Base-by-base conservation (phyloP, 805 yeast genomes). In the Saccharomycopsis fibuligera region DNA sequence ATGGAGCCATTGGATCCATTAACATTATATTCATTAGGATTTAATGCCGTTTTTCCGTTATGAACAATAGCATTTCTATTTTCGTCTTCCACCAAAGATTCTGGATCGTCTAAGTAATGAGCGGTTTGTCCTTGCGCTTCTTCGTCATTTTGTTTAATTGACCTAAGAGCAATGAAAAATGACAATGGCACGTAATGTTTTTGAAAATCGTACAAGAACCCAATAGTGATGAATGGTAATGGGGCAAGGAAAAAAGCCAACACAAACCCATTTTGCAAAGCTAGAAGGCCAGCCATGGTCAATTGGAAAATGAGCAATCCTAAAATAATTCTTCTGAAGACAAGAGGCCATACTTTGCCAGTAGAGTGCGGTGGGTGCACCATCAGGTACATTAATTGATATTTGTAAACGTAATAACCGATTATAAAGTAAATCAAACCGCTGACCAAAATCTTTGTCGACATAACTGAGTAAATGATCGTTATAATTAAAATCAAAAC, bases 291-390 rank as follows among this genome's bases (percentile, higher is more conserved):
- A 0, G 91, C 88, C 86, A 90, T 89, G 10, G 96, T 88, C 51
- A 91, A 66, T 61, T 93, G 99, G 63, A 91, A 89, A 14, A 91
- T 70, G 30, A 86, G 65, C 23, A 91, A 66, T 0, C 98, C 98
- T 50, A 88, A 61, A 48, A 86, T 78, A 1, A 90, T 79, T 56
- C 99, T 73, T 57, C 96, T 73, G 60, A 86, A 84, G 2, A 91
- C 81, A 43, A 89, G 69, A 0, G 96, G 96, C 98, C 97, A 91
- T 1, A 91, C 95, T 61, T 85, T 86, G 1, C 98, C 99, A 0
- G 96, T 93, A 0, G 96, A 89, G 66, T 93, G 98, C 35, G 95
- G 96, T 8, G 95, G 90, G 63, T 93, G 98, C 29, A 88, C 89
- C 69, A 93, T 83, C 0, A 96, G 84, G 62, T 87, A 91, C 55